phyloP scores from a whole-genome alignment of 257 asterid genomes.

The Solanum infundibuliforme region DNA sequence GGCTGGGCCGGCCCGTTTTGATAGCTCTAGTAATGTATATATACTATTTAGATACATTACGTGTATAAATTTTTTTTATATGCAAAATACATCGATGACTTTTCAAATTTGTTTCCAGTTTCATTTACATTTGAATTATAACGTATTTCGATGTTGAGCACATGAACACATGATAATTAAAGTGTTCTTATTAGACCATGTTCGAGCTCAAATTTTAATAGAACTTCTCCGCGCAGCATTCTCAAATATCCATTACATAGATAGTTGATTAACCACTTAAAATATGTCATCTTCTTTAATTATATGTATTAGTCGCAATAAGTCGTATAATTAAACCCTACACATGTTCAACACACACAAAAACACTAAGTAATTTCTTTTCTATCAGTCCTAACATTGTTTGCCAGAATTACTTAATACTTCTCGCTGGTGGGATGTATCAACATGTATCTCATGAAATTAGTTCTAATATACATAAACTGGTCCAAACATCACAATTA shows the following conservation, averaged over 20 bases:
- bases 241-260: neutral
- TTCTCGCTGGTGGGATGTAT: neutral
- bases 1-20: no score
- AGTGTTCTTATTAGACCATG: neutral
- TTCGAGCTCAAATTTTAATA: neutral
- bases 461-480: neutral
- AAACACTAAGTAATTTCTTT: neutral
- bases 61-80: no score
- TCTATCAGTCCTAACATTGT: neutral
- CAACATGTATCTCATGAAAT: fast-evolving
- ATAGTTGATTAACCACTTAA: neutral
- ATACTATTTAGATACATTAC: no score
- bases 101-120: neutral
- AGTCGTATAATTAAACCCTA: neutral
- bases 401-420: neutral
- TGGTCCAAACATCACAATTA: neutral
- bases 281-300: neutral
- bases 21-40: no score
- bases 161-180: neutral
- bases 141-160: neutral
- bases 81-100: neutral
- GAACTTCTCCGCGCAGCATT: fast-evolving
- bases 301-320: neutral
- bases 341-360: neutral
- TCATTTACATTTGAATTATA: neutral